Evolutionary conservation across 345 rosid species (phyloP).

Genomic region (Murraya paniculata): DNA sequence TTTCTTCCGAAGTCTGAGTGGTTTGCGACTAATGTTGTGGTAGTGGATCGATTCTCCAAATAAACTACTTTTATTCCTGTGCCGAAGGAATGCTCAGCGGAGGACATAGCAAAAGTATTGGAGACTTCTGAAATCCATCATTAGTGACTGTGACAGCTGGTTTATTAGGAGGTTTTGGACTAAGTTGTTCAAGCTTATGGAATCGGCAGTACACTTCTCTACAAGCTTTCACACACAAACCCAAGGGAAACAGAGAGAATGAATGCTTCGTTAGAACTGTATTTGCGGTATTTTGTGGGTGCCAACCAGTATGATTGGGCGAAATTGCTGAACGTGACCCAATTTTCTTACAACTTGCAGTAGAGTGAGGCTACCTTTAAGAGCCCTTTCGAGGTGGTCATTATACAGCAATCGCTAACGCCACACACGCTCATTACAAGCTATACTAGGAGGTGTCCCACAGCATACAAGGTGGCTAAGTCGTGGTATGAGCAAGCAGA

Average conservation of each 20-base stretch:
- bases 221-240: too few relatives aligned
- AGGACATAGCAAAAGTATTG: background rate
- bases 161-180: background rate
- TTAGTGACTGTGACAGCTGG: background rate
- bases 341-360: background rate
- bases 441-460: too few relatives aligned
- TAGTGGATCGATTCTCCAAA: background rate
- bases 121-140: background rate
- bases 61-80: background rate
- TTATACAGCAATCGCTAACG: too few relatives aligned
- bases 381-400: too few relatives aligned
- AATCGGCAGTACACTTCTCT: too few relatives aligned
- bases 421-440: too few relatives aligned
- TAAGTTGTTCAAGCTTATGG: too few relatives aligned
- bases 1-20: background rate
- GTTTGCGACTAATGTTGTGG: fast-evolving
- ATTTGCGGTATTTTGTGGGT: background rate
- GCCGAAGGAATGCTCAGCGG: fast-evolving
- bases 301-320: background rate
- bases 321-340: too few relatives aligned
- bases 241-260: background rate
- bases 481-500: too few relatives aligned
- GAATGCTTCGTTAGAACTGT: background rate
- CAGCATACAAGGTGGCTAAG: too few relatives aligned
- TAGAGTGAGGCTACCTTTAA: too few relatives aligned